These are phyloP conservation scores for Naganishia randhawae DNA, from an alignment of 768 basidiomycete genomes.

Conservation along the genomic window DNA sequence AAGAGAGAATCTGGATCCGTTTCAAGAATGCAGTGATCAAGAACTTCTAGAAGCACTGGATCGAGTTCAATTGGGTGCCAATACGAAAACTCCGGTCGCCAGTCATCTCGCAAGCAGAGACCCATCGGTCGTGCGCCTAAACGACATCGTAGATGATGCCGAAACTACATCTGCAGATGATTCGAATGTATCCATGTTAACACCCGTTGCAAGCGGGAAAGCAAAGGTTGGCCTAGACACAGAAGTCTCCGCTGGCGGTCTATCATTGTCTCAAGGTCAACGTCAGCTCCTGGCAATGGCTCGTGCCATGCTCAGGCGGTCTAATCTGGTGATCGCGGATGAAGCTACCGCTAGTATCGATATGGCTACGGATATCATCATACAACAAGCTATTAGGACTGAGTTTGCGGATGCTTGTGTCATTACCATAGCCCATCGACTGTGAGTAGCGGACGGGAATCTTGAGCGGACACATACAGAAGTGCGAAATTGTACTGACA, in stretches of 20 bases:
- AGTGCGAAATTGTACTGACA: no score
- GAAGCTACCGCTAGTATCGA: conserved; percentile 50
- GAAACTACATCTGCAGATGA: not conserved
- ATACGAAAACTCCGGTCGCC: conserved; percentile 25
- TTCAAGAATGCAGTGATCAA: conserved; percentile 68
- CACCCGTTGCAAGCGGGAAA: conserved; percentile 26
- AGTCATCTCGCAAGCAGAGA: conserved; percentile 25
- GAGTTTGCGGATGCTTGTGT: conserved; percentile 47
- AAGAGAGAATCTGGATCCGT: conserved; percentile 53
- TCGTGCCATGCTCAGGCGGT: conserved; percentile 28
- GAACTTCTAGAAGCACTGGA: conserved; percentile 76
- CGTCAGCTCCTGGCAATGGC: conserved; percentile 58
- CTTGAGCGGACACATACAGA: not conserved
- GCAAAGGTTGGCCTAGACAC: conserved; percentile 63
- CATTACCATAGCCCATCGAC: conserved; percentile 45
- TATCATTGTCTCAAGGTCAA: conserved; percentile 91
- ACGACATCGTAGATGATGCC: not conserved
- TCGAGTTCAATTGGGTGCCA: conserved; percentile 69
- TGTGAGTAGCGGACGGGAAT: not conserved
- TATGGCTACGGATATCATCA: conserved; percentile 48
- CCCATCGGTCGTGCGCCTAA: conserved; percentile 1
- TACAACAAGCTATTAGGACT: conserved; percentile 49
- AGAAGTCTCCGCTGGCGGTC: conserved; percentile 76
- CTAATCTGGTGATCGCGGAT: conserved; percentile 38
- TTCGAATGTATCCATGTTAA: not conserved